Conservation (phyloP, 208 protist species). For the Trypanosoma platydactyli region DNA sequence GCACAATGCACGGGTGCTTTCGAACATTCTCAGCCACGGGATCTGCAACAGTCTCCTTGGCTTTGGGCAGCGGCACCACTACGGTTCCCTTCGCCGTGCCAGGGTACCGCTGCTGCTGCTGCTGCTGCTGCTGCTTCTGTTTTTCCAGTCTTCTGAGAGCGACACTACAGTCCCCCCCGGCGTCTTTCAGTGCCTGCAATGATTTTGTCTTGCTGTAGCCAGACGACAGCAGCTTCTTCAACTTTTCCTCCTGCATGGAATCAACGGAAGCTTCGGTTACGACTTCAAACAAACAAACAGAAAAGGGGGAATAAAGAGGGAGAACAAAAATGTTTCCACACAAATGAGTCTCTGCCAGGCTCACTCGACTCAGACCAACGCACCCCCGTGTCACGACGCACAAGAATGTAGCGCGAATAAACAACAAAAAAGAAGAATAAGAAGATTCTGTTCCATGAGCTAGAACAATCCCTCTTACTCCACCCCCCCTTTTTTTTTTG, state of each 20-base stretch:
- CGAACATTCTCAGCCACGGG: slow-evolving; percentile 14
- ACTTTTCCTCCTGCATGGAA: background rate
- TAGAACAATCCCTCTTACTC: no score
- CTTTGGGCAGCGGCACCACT: background rate
- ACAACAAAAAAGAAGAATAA: background rate
- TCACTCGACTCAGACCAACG: background rate
- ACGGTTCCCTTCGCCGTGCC: background rate
- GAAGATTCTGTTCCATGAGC: no score
- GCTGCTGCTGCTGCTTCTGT: slow-evolving; percentile 20
- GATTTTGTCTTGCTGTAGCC: slow-evolving; percentile 69
- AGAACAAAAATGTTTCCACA: slow-evolving; percentile 14
- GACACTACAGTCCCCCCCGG: slow-evolving; percentile 46
- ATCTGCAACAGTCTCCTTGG: background rate
- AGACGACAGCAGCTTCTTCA: slow-evolving; percentile 38
- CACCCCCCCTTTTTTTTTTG: no score
- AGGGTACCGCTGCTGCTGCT: slow-evolving; percentile 11
- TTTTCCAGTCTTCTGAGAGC: slow-evolving; percentile 52
- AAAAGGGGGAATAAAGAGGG: slow-evolving; percentile 10
- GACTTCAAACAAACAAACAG: slow-evolving; percentile 3
- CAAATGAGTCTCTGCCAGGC: background rate
- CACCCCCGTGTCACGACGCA: background rate
- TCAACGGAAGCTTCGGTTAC: no score
- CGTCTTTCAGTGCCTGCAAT: slow-evolving; percentile 61
- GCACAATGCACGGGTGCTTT: slow-evolving; percentile 74
- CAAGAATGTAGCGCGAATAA: background rate